phyloP scores from a whole-genome alignment of 2,329 filamentous ascomycete species.

The Aspergillus ochraceus region DNA sequence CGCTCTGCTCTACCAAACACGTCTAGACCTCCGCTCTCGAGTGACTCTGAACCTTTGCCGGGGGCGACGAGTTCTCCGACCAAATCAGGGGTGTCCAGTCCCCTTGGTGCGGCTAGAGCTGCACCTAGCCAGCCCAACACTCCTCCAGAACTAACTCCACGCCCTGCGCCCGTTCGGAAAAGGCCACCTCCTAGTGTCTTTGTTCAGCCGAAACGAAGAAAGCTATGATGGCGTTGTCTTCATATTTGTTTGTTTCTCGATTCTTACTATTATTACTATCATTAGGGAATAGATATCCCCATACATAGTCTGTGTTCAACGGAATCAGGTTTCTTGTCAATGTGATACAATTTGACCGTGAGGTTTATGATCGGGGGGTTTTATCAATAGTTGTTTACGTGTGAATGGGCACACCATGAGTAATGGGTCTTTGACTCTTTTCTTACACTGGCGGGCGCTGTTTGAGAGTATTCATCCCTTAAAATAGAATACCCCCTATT shows the following conservation, averaged over 20 bases:
- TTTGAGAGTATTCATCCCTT: background rate
- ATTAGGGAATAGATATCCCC: background rate
- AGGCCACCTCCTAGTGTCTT: conserved; percentile 32
- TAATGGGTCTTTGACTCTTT: too few relatives aligned
- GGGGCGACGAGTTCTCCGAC: background rate
- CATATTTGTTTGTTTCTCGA: background rate
- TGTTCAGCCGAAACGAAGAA: conserved; percentile 33
- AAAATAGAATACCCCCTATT: background rate
- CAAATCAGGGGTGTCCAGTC: background rate
- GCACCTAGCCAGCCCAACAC: background rate
- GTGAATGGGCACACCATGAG: too few relatives aligned
- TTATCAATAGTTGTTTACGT: background rate
- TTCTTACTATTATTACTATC: background rate
- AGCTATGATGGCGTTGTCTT: conserved; percentile 16
- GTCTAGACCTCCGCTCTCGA: conserved; percentile 3
- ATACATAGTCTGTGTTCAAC: background rate
- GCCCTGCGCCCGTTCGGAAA: conserved; percentile 27
- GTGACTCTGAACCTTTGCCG: background rate
- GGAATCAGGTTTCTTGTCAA: background rate
- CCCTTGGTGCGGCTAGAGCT: background rate
- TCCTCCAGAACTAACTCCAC: conserved; percentile 10
- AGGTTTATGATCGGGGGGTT: too few relatives aligned
- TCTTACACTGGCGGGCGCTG: too few relatives aligned
- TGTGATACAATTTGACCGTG: too few relatives aligned
- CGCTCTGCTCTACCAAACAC: background rate